Conservation (phyloP, 2,329 filamentous ascomycete species). For the Leptographium galeiforme region DNA sequence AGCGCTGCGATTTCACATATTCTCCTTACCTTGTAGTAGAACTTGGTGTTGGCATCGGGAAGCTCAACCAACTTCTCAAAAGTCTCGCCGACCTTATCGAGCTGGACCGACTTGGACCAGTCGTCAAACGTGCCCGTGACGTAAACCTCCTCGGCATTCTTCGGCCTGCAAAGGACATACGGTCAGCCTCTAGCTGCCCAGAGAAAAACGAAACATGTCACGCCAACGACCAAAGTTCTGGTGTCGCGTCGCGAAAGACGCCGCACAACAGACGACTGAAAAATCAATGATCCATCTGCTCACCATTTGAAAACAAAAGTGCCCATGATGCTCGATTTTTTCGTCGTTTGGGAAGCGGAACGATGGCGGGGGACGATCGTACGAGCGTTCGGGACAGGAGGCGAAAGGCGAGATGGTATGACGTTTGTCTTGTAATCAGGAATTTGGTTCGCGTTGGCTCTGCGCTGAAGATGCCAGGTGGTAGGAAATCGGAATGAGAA, state of each 20-base stretch:
- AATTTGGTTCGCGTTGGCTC: no score
- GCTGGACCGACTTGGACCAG: conserved; percentile 76
- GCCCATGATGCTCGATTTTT: conserved; percentile 32
- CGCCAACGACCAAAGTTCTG: neutral
- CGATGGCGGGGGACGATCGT: neutral
- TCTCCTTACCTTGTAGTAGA: conserved; percentile 80
- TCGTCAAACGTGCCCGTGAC: conserved; percentile 84
- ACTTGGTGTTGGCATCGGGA: conserved; percentile 52
- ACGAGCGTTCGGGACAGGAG: neutral
- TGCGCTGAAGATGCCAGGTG: no score
- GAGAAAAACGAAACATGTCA: neutral
- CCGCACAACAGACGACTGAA: conserved; percentile 9
- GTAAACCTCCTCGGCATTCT: conserved; percentile 73
- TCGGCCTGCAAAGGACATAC: conserved; percentile 46
- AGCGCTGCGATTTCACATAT: neutral
- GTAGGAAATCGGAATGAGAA: neutral
- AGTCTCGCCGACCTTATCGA: conserved; percentile 58
- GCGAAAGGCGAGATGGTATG: neutral
- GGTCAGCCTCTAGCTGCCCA: no score
- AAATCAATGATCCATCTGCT: conserved; percentile 15
- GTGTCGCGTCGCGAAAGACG: neutral
- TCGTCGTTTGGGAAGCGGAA: neutral
- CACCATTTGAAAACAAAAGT: conserved; percentile 61
- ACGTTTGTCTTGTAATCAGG: no score
- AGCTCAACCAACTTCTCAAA: conserved; percentile 77